Conservation (phyloP, 495 filamentous ascomycete genomes). For the Poronia punctata region DNA sequence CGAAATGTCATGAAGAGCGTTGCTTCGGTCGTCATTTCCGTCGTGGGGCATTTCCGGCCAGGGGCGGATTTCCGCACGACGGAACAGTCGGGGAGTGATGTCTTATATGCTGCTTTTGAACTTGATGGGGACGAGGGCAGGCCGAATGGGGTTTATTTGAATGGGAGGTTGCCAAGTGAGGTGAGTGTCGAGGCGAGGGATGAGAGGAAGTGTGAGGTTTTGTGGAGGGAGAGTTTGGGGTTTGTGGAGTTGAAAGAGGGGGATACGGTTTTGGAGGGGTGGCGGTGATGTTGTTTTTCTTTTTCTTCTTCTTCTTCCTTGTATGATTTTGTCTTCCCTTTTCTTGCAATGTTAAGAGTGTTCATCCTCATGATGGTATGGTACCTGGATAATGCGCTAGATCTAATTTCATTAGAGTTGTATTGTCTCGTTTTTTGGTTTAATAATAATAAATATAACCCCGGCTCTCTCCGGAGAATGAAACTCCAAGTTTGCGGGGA, state of each 20-base stretch:
- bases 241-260: constrained; percentile 28
- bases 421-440: too few species aligned
- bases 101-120: constrained; percentile 31
- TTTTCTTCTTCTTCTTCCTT: too few species aligned
- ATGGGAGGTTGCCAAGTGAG: constrained; percentile 18
- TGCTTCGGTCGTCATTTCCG: constrained; percentile 2
- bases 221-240: constrained; percentile 29
- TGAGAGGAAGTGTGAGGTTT: constrained; percentile 25
- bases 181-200: constrained; percentile 28
- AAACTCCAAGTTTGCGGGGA: too few species aligned
- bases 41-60: constrained; percentile 16
- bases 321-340: too few species aligned
- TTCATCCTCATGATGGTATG: too few species aligned
- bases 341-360: too few species aligned
- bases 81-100: constrained; percentile 37
- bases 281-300: too few species aligned
- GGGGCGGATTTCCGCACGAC: constrained; percentile 31
- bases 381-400: too few species aligned
- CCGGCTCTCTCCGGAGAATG: too few species aligned
- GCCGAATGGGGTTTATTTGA: constrained; percentile 28
- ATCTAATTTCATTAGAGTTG: too few species aligned
- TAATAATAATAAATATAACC: too few species aligned
- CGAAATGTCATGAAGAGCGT: too few species aligned
- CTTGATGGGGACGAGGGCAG: constrained; percentile 20
- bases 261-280: constrained; percentile 29